Evolutionary conservation across 225 moss, liverwort and hornwort genomes (phyloP).

Genomic region (Marchantia polymorpha): DNA sequence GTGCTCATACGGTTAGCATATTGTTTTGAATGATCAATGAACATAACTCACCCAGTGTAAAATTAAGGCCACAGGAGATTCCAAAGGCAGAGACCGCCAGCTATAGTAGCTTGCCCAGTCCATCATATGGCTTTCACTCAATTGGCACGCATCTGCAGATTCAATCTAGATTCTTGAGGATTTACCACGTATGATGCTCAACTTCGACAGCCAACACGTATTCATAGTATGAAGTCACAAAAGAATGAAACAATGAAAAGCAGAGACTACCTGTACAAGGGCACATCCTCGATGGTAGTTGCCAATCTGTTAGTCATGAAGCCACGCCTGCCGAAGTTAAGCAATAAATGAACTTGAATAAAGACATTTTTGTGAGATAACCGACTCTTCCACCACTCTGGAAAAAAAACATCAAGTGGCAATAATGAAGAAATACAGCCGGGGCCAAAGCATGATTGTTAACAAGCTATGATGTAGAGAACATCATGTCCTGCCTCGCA

Average conservation of each 20-base stretch:
- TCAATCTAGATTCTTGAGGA: neutral
- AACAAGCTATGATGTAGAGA: too few species aligned
- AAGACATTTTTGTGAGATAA: neutral
- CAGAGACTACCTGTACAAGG: conserved; percentile 59
- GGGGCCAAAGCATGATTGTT: too few species aligned
- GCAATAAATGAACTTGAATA: conserved; percentile 16
- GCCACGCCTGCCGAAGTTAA: conserved; percentile 30
- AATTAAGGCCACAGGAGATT: conserved; percentile 81
- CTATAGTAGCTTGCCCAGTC: conserved; percentile 65
- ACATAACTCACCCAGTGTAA: conserved; percentile 59
- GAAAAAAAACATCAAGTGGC: too few species aligned
- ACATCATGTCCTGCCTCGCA: too few species aligned
- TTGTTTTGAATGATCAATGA: too few species aligned
- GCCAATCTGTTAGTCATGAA: conserved; percentile 46
- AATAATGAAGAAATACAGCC: too few species aligned
- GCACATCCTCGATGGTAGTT: conserved; percentile 52
- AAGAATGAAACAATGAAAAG: neutral
- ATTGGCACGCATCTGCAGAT: conserved; percentile 37
- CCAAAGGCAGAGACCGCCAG: conserved; percentile 64
- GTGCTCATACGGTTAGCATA: too few species aligned
- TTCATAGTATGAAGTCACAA: neutral
- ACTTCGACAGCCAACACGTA: neutral
- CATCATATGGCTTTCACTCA: conserved; percentile 17
- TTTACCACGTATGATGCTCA: neutral
- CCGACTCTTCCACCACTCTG: too few species aligned